These are phyloP conservation scores for Penicillium sp. DNA, from an alignment of 2,329 filamentous ascomycete genomes.

Conservation along the genomic window DNA sequence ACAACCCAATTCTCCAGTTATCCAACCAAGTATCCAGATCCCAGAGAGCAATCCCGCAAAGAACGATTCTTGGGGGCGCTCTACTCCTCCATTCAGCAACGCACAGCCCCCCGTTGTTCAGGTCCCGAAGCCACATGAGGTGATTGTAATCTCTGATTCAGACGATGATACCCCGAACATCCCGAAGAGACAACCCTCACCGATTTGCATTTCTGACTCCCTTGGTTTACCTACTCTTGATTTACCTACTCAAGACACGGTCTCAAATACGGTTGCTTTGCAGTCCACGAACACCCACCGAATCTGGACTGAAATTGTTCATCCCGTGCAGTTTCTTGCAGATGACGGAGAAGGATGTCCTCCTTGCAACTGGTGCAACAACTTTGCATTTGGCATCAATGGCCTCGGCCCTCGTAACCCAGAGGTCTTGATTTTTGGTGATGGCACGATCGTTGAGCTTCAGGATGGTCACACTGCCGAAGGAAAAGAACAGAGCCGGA, in stretches of 20 bases:
- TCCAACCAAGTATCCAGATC: background rate
- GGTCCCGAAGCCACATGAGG: background rate
- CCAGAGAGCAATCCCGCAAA: background rate
- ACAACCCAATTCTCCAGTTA: background rate
- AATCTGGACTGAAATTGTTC: slow-evolving; percentile 39
- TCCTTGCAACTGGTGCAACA: slow-evolving; percentile 43
- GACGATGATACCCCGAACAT: background rate
- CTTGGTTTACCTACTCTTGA: too few relatives aligned
- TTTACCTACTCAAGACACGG: background rate
- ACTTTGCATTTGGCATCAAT: slow-evolving; percentile 40
- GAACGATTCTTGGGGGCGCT: background rate
- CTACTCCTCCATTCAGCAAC: background rate
- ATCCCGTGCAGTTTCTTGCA: slow-evolving; percentile 40
- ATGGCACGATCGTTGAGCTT: slow-evolving; percentile 38
- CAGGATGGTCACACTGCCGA: slow-evolving; percentile 35
- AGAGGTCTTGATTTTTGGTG: slow-evolving; percentile 32
- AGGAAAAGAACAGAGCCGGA: slow-evolving; percentile 31
- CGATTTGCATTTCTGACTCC: background rate
- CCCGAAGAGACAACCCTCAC: background rate
- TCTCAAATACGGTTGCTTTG: background rate
- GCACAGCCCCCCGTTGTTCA: background rate
- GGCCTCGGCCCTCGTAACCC: slow-evolving; percentile 37
- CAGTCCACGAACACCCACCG: slow-evolving; percentile 7
- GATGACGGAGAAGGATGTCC: slow-evolving; percentile 19
- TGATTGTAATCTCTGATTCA: background rate